Percentiles rank a stretch among this genome's conserved stretches.
phyloP scores from a whole-genome alignment of 106 monocot species.

The Chionographis japonica region DNA sequence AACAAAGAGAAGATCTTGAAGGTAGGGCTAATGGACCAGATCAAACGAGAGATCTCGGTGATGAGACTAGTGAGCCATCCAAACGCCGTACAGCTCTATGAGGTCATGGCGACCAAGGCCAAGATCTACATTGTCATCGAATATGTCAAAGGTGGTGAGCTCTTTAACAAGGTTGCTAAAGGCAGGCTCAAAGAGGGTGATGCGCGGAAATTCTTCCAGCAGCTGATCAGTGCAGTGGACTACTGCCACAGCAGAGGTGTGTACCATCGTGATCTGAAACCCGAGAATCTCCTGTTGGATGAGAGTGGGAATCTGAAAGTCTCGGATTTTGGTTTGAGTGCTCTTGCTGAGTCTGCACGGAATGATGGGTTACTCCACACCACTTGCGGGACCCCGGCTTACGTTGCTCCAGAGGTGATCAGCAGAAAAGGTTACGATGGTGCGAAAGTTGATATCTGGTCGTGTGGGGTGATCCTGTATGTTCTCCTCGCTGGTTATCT shows the following conservation, averaged over 20 bases:
- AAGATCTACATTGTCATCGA: constrained; percentile 49
- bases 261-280: constrained; percentile 59
- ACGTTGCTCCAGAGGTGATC: constrained; percentile 60
- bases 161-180: constrained; percentile 47
- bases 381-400: constrained; percentile 66
- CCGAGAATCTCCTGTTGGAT: constrained; percentile 57
- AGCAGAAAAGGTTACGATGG: constrained; percentile 39
- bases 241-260: constrained; percentile 65
- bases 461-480: constrained; percentile 56
- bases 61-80: constrained; percentile 38
- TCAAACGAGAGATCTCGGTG: constrained; percentile 38
- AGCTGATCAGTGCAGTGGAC: constrained; percentile 55
- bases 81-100: constrained; percentile 30
- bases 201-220: constrained; percentile 58
- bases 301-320: constrained; percentile 56
- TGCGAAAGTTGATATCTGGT: constrained; percentile 51
- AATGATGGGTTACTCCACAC: constrained; percentile 68
- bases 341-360: constrained; percentile 46
- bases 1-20: constrained; percentile 55
- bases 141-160: constrained; percentile 58
- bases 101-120: constrained; percentile 37
- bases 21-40: constrained; percentile 36
- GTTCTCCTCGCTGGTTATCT: constrained; percentile 57
- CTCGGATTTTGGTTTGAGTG: constrained; percentile 67
- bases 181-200: constrained; percentile 55